Evolutionary conservation across 2,329 filamentous ascomycete genomes (phyloP).

Genomic region (Microdochium nivale): DNA sequence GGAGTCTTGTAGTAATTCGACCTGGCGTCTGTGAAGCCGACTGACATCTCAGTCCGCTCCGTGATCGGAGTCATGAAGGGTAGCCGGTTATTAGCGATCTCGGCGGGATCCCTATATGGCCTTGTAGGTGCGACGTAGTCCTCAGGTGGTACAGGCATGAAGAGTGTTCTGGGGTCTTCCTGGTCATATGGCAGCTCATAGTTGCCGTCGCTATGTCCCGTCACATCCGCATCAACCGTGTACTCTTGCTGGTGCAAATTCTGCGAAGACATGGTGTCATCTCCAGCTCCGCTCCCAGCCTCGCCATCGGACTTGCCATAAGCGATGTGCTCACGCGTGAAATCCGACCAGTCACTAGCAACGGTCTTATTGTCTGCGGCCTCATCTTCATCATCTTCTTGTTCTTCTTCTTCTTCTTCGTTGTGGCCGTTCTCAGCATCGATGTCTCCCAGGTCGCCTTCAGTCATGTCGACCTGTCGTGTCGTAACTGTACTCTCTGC

Average conservation of each 20-base stretch:
- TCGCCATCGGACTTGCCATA: not conserved
- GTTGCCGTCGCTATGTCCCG: not conserved
- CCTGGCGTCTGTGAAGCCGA: conserved; percentile 54
- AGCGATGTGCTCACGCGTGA: not conserved
- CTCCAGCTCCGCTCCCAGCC: conserved; percentile 17
- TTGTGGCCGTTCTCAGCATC: conserved; percentile 25
- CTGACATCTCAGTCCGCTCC: conserved; percentile 84
- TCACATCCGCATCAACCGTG: not conserved
- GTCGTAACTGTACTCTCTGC: conserved; percentile 79
- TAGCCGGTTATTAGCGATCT: conserved; percentile 80
- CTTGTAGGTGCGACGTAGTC: conserved; percentile 74
- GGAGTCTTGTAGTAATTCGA: conserved; percentile 68
- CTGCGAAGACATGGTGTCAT: conserved; percentile 16
- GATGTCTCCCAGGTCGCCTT: conserved; percentile 28
- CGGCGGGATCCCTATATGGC: conserved; percentile 71
- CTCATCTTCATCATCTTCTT: too few relatives aligned
- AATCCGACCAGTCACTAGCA: not conserved
- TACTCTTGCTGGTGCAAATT: not conserved
- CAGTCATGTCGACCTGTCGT: conserved; percentile 47
- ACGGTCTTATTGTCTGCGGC: conserved; percentile 15
- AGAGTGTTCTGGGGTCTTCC: conserved; percentile 45
- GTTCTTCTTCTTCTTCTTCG: conserved; percentile 26
- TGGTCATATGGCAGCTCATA: conserved; percentile 10
- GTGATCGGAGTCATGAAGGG: conserved; percentile 99
- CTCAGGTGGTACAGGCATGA: conserved; percentile 73